These are phyloP conservation scores for Yamadazyma taylorii DNA, from an alignment of 1,139 yeast genomes.

Conservation along the genomic window DNA sequence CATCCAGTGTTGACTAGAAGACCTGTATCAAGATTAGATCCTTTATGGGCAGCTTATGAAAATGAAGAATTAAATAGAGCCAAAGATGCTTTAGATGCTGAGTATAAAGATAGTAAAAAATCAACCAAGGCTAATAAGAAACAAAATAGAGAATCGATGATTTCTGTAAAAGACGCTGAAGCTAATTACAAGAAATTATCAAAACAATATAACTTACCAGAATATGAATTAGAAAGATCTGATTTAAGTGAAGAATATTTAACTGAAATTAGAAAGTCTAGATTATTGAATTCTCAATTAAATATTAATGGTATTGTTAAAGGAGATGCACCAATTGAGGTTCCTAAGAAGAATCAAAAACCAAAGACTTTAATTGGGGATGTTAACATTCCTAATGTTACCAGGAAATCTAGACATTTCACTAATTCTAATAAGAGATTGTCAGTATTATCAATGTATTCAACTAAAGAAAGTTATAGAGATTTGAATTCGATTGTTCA, in stretches of 20 bases:
- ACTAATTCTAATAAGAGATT: constrained; percentile 64
- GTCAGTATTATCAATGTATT: constrained; percentile 67
- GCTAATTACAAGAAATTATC: constrained; percentile 10
- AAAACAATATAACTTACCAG: constrained; percentile 35
- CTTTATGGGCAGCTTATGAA: constrained; percentile 51
- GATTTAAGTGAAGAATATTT: constrained; percentile 47
- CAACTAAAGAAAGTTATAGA: constrained; percentile 64
- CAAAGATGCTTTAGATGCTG: constrained; percentile 44
- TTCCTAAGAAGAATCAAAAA: constrained; percentile 21
- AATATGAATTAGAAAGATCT: constrained; percentile 36
- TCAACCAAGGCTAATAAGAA: constrained; percentile 19
- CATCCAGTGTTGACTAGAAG: constrained; percentile 50
- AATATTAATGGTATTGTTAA: constrained; percentile 33
- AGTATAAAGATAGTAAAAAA: constrained; percentile 24
- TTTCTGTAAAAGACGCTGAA: constrained; percentile 30
- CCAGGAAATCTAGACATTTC: constrained; percentile 64
- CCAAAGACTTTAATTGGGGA: constrained; percentile 50
- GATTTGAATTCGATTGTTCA: constrained; percentile 57
- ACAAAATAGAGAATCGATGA: constrained; percentile 40
- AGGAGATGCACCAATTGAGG: constrained; percentile 19
- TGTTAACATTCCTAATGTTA: constrained; percentile 66
- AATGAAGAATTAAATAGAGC: constrained; percentile 50
- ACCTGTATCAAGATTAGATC: constrained; percentile 74
- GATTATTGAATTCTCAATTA: constrained; percentile 44
- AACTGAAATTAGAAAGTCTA: constrained; percentile 45